A percentile compares a stretch with the other conserved stretches of the same genome.
Conservation (phyloP, 2,329 filamentous ascomycete species). For the Fusarium zealandicum region DNA sequence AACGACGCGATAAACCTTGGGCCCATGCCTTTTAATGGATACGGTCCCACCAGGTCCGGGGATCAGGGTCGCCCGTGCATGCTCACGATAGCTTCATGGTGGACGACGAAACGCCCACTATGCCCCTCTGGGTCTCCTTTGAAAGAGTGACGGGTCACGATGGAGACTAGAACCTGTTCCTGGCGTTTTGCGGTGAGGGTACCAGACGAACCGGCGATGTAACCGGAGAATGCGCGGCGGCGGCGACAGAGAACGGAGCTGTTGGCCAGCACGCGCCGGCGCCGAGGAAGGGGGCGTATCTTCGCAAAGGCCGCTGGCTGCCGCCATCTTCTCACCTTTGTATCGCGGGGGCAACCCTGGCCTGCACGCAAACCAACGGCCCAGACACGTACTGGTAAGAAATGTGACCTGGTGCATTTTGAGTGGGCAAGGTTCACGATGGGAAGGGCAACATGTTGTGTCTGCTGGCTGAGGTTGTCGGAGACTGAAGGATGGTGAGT, state of each 20-base stretch:
- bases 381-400: conserved; percentile 36
- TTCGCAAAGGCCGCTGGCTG: conserved; percentile 11
- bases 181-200: conserved; percentile 33
- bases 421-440: conserved; percentile 10
- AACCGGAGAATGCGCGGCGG: conserved; percentile 15
- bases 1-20: conserved; percentile 7
- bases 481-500: background rate
- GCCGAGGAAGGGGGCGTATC: background rate
- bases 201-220: conserved; percentile 22
- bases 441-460: background rate
- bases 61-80: conserved; percentile 39
- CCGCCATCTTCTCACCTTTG: conserved; percentile 6
- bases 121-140: conserved; percentile 5
- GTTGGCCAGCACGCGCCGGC: conserved; percentile 1
- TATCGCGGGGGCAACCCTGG: conserved; percentile 20
- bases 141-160: conserved; percentile 26
- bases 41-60: conserved; percentile 22
- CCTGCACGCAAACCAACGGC: conserved; percentile 38
- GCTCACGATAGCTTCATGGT: conserved; percentile 40
- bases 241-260: conserved; percentile 7
- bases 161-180: conserved; percentile 23
- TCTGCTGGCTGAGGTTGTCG: conserved; percentile 16
- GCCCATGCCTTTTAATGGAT: conserved; percentile 18
- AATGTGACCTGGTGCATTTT: conserved; percentile 39
- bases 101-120: conserved; percentile 4